These are phyloP conservation scores for Dipodascus geniculatus DNA, from an alignment of 805 yeast genomes.

Conservation along the genomic window DNA sequence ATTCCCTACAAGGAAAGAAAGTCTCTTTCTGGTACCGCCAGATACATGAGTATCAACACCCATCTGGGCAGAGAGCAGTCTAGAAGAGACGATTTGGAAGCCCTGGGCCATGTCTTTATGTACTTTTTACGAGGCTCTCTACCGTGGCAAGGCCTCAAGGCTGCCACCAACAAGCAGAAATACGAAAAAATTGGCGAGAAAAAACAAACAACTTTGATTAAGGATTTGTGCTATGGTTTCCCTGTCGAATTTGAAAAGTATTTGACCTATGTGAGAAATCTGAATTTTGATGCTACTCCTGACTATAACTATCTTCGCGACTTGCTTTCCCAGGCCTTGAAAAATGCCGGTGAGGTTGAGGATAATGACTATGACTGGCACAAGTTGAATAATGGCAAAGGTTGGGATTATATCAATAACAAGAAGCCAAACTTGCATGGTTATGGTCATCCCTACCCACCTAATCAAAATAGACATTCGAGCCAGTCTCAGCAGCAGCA, in stretches of 20 bases:
- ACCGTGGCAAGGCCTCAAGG: slow-evolving; percentile 98
- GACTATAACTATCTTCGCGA: slow-evolving; percentile 80
- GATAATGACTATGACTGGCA: slow-evolving; percentile 98
- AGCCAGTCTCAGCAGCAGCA: neutral
- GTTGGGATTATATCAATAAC: slow-evolving; percentile 85
- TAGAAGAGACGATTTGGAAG: slow-evolving; percentile 92
- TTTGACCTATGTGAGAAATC: slow-evolving; percentile 74
- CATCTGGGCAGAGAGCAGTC: slow-evolving; percentile 95
- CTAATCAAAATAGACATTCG: slow-evolving; percentile 23
- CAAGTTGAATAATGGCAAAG: slow-evolving; percentile 88
- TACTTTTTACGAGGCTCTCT: slow-evolving; percentile 91
- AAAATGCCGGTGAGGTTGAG: slow-evolving; percentile 53
- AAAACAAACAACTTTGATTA: slow-evolving; percentile 79
- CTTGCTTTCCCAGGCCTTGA: slow-evolving; percentile 66
- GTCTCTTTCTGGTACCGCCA: slow-evolving; percentile 93
- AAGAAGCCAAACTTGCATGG: slow-evolving; percentile 93
- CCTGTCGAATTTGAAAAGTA: slow-evolving; percentile 93
- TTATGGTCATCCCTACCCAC: slow-evolving; percentile 90
- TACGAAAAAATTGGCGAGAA: slow-evolving; percentile 96
- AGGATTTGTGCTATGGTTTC: slow-evolving; percentile 75
- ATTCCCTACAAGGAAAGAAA: slow-evolving; percentile 95
- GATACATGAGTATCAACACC: slow-evolving; percentile 96
- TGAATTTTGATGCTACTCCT: slow-evolving; percentile 88
- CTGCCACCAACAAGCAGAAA: slow-evolving; percentile 92
- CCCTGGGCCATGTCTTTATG: slow-evolving; percentile 85